Conservation (phyloP, 257 asterid species). For the Nicotiana noctiflora region DNA sequence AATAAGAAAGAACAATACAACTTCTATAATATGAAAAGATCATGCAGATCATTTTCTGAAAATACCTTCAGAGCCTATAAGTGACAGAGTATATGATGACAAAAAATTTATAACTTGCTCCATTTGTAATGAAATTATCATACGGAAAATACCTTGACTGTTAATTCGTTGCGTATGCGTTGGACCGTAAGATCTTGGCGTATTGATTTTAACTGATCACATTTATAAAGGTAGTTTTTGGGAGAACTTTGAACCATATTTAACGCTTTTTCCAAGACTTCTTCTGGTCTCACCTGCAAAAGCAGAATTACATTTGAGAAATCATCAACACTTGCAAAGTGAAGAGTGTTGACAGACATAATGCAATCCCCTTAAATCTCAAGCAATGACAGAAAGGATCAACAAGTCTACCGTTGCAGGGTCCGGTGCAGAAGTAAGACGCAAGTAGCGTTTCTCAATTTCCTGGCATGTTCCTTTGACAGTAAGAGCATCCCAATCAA, state of each 20-base stretch:
- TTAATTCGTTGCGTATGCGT: slow-evolving; percentile 79
- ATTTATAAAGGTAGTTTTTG: slow-evolving; percentile 84
- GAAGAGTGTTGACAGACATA: slow-evolving; percentile 4
- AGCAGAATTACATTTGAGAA: slow-evolving; percentile 10
- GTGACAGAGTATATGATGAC: not conserved
- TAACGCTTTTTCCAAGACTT: slow-evolving; percentile 86
- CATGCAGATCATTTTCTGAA: not conserved
- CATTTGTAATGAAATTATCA: slow-evolving; percentile 11
- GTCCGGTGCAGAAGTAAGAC: slow-evolving; percentile 99
- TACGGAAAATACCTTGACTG: slow-evolving; percentile 62
- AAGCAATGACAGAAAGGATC: slow-evolving; percentile 16
- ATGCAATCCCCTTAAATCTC: slow-evolving; percentile 4
- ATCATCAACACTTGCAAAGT: slow-evolving; percentile 1
- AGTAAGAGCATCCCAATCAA: slow-evolving; percentile 94
- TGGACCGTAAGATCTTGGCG: slow-evolving; percentile 99
- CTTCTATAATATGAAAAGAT: not conserved
- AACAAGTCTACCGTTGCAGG: slow-evolving; percentile 71
- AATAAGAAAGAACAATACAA: not conserved
- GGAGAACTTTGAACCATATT: slow-evolving; percentile 79
- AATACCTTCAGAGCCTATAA: not conserved
- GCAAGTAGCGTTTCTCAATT: slow-evolving; percentile 91
- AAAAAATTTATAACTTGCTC: not conserved
- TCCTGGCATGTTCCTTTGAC: slow-evolving; percentile 96
- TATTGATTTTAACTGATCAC: slow-evolving; percentile 98
- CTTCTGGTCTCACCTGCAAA: slow-evolving; percentile 98